A percentile compares a stretch with the other conserved stretches of the same genome.
phyloP scores from a whole-genome alignment of 2,329 filamentous ascomycete species.

The Fusarium subglutinans region DNA sequence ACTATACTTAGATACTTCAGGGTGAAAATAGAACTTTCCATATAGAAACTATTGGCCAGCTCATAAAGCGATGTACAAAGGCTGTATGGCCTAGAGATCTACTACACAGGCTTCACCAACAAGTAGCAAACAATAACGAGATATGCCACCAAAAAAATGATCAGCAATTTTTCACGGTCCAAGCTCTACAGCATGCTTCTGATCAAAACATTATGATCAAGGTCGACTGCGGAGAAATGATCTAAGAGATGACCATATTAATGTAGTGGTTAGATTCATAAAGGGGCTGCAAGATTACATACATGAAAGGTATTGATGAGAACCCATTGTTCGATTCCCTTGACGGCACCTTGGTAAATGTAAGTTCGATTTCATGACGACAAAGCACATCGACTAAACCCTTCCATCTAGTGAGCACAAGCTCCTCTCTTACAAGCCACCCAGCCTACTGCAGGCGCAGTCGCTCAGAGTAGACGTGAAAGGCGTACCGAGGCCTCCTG shows the following conservation, averaged over 20 bases:
- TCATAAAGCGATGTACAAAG: rapidly evolving
- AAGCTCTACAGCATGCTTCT: no score
- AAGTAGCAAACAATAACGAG: background rate
- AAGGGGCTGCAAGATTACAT: background rate
- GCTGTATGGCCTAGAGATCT: background rate
- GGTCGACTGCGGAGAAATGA: background rate
- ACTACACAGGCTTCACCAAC: background rate
- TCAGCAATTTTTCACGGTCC: no score
- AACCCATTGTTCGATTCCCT: no score
- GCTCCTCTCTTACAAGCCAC: background rate
- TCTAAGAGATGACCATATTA: background rate
- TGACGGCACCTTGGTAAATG: no score
- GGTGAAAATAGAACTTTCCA: background rate
- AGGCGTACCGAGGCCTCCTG: background rate
- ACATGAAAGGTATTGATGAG: background rate
- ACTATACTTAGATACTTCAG: no score
- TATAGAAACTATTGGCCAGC: background rate
- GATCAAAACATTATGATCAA: background rate
- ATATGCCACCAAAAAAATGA: background rate
- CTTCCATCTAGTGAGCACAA: no score
- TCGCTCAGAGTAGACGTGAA: background rate
- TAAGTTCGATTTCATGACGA: no score
- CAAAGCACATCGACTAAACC: no score
- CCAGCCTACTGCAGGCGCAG: background rate
- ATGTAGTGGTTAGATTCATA: no score